phyloP scores from a whole-genome alignment of 805 yeast species.

The Cyberlindnera meyerae region DNA sequence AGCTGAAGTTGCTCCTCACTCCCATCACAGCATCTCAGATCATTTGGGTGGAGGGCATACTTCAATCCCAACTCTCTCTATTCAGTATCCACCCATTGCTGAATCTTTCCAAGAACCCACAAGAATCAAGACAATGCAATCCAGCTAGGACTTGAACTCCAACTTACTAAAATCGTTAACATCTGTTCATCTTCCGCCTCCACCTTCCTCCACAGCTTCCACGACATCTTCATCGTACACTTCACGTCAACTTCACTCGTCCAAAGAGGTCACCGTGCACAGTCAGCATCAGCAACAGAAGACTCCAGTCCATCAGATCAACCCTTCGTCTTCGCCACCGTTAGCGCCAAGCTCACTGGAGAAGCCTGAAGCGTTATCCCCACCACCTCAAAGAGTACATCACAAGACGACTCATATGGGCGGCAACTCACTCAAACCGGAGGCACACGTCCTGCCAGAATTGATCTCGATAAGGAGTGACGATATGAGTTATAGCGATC shows the following conservation, averaged over 20 bases:
- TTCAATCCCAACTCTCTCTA: too few relatives aligned
- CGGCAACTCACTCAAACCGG: constrained; percentile 9
- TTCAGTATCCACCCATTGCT: too few relatives aligned
- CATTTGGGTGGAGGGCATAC: too few relatives aligned
- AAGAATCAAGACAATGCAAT: constrained; percentile 18
- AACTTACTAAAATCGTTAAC: constrained; percentile 33
- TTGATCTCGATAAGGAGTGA: constrained; percentile 1
- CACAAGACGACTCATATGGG: too few relatives aligned
- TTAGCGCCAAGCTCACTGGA: not conserved
- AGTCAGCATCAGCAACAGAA: constrained; percentile 2
- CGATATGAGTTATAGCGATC: constrained; percentile 11
- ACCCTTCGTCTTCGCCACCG: constrained; percentile 10
- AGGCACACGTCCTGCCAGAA: constrained; percentile 3
- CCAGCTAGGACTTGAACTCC: constrained; percentile 27
- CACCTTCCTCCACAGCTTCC: constrained; percentile 24
- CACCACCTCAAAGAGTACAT: too few relatives aligned
- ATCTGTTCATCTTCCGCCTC: constrained; percentile 39
- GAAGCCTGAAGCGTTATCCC: not conserved
- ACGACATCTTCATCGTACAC: constrained; percentile 1
- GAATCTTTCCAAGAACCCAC: too few relatives aligned
- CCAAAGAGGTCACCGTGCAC: not conserved
- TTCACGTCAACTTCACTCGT: not conserved
- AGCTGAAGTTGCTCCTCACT: not conserved
- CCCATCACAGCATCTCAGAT: too few relatives aligned
- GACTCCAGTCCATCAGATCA: constrained; percentile 5